A percentile compares a stretch with the other conserved stretches of the same genome.
These are phyloP conservation scores for Fusarium sp. DNA, from an alignment of 2,329 filamentous ascomycete genomes.

Conservation along the genomic window DNA sequence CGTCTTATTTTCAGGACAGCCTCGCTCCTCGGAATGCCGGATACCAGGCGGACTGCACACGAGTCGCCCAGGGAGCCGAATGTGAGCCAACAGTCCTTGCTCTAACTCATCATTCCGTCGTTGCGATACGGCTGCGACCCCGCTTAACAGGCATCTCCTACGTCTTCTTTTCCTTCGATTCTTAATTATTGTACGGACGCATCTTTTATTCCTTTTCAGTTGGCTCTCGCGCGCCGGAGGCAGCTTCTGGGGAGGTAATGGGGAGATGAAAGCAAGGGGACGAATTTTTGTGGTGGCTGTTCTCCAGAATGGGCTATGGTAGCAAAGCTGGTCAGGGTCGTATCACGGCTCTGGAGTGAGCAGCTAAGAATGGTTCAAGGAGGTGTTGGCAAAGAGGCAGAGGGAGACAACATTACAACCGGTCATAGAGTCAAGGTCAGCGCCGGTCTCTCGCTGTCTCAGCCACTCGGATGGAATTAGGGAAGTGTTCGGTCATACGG, in stretches of 20 bases:
- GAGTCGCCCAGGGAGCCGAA: constrained; percentile 30
- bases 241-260: constrained; percentile 51
- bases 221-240: constrained; percentile 39
- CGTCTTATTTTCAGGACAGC: constrained; percentile 17
- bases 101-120: constrained; percentile 42
- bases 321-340: neutral
- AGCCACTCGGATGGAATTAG: constrained; percentile 10
- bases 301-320: constrained; percentile 8
- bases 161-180: constrained; percentile 43
- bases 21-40: constrained; percentile 21
- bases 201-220: constrained; percentile 41
- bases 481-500: constrained; percentile 1
- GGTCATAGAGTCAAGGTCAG: constrained; percentile 27
- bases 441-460: constrained; percentile 19
- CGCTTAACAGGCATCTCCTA: constrained; percentile 43
- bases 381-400: constrained; percentile 10
- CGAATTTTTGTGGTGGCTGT: constrained; percentile 7
- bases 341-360: neutral
- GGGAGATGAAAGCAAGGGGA: constrained; percentile 20
- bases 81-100: constrained; percentile 6
- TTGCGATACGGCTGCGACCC: constrained; percentile 51
- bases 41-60: constrained; percentile 24
- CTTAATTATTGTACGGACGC: constrained; percentile 29
- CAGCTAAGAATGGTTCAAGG: constrained; percentile 5
- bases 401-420: constrained; percentile 4